Evolutionary conservation across 371 early-diverging fungal genomes (phyloP), one percentile per base, ranked within the genome.

Genomic region (Lichtheimia ornata): DNA sequence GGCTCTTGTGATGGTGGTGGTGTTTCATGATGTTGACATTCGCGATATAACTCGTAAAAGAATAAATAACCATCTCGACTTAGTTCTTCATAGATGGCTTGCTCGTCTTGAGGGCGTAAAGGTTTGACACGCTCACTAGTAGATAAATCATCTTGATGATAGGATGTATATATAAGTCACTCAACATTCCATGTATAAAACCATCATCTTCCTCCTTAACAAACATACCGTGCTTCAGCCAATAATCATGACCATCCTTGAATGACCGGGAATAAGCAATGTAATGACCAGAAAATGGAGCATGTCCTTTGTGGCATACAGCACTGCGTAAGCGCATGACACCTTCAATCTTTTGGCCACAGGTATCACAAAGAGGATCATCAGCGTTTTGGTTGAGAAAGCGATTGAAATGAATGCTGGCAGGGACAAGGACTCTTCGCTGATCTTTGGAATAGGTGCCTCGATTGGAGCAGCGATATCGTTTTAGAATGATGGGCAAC

Each of bases 31-130:
- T 69, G 70, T 4, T 58, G 22, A 51, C 76, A 75, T 4, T 70
- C 69, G 45, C 77, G 75, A 41, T 80, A 75, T 28, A 86, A 62
- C 53, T 84, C 84, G 52, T 86, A 86, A 50, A 86, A 84, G 15
- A 86, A 63, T 55, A 86, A 74, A 50, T 86, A 86, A 0, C 79
- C 84, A 58, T 82, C 77, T 49, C 73, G 64, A 4, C 81, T 73
- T 28, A 84, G 69, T 44, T 86, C 83, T 0, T 50, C 25, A 53
- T 64, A 69, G 4, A 81, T 67, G 3, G 20, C 42, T 17, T 58
- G 50, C 7, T 56, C 57, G 24, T 71, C 56, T 12, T 65, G 56
- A 27, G 62, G 58, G n/a, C 53, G 55, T 3, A 76, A 47, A 11
- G 42, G 49, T 42, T 67, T 64, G 3, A 76, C 69, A 12, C 80